Conservation (phyloP, 140 eudicot genomes). For the Artemisia princeps region DNA sequence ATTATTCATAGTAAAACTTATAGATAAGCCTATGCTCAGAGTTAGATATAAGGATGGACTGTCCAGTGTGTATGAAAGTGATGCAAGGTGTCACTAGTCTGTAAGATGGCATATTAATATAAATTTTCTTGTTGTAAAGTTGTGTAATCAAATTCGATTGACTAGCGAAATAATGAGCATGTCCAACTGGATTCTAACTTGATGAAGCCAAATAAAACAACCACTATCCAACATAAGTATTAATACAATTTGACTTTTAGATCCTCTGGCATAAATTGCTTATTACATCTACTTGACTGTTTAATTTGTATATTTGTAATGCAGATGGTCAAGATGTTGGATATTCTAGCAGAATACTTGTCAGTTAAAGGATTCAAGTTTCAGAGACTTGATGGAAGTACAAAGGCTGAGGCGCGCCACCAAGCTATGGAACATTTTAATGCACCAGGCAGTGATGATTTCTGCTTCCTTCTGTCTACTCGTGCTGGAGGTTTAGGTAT, state of each 20-base stretch:
- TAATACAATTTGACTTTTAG: background rate
- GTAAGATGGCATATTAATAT: background rate
- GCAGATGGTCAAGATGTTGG: slow-evolving; percentile 99
- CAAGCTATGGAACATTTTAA: slow-evolving; percentile 99
- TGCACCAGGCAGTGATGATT: slow-evolving; percentile 99
- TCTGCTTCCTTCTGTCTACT: slow-evolving; percentile 97
- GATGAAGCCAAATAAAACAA: too few relatives aligned
- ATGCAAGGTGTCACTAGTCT: too few relatives aligned
- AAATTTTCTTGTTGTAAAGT: background rate
- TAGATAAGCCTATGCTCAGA: too few relatives aligned
- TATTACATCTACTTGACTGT: background rate
- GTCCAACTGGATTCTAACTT: too few relatives aligned
- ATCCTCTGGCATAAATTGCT: slow-evolving; percentile 12
- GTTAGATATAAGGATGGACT: too few relatives aligned
- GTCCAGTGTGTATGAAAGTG: too few relatives aligned
- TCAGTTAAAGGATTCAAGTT: slow-evolving; percentile 90
- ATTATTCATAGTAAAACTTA: too few relatives aligned
- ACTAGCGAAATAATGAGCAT: too few relatives aligned
- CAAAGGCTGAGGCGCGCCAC: slow-evolving; percentile 87
- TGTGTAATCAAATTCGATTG: background rate
- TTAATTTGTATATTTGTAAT: slow-evolving; percentile 13
- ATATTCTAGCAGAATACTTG: slow-evolving; percentile 87
- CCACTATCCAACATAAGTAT: background rate
- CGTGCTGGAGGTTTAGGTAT: slow-evolving; percentile 99
- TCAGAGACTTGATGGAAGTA: slow-evolving; percentile 98